Evolutionary conservation across 495 filamentous ascomycete species (phyloP).

Genomic region (Saxophila tyrrhenica): DNA sequence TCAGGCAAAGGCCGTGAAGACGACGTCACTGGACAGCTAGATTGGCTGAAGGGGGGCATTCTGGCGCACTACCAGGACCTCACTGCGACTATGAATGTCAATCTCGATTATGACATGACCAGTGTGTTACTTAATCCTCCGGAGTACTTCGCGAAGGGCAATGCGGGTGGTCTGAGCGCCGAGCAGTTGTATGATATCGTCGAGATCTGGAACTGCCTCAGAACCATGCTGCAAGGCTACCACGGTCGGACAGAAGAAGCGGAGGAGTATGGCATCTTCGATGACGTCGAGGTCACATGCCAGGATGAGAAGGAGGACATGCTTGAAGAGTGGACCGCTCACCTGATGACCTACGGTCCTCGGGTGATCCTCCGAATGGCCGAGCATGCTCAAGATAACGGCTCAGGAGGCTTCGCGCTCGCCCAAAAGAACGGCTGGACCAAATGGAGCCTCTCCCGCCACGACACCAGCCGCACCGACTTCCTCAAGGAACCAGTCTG

Average conservation of each 20-base stretch:
- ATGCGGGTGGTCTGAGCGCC: constrained; percentile 42
- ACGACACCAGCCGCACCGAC: constrained; percentile 38
- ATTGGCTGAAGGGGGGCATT: constrained; percentile 51
- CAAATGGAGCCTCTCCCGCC: constrained; percentile 39
- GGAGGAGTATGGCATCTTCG: constrained; percentile 45
- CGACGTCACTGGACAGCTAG: constrained; percentile 51
- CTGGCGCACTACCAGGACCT: constrained; percentile 36
- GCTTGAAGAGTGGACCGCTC: constrained; percentile 55
- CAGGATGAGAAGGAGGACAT: constrained; percentile 44
- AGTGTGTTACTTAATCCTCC: constrained; percentile 47
- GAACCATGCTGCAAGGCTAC: constrained; percentile 45
- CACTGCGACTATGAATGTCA: constrained; percentile 28
- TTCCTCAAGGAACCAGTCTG: constrained; percentile 55
- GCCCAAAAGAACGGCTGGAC: constrained; percentile 46
- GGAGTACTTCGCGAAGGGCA: constrained; percentile 48
- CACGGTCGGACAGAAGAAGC: constrained; percentile 47
- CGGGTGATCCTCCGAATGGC: constrained; percentile 46
- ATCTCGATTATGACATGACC: constrained; percentile 41
- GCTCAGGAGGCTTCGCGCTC: constrained; percentile 37
- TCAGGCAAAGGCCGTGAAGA: constrained; percentile 47
- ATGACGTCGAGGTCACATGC: constrained; percentile 35
- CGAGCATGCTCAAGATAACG: constrained; percentile 28
- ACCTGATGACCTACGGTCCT: constrained; percentile 49
- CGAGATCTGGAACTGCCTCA: constrained; percentile 56
- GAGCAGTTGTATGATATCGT: constrained; percentile 53